phyloP scores from a whole-genome alignment of 1,284 basidiomycete species.

The Agaricales sp. region DNA sequence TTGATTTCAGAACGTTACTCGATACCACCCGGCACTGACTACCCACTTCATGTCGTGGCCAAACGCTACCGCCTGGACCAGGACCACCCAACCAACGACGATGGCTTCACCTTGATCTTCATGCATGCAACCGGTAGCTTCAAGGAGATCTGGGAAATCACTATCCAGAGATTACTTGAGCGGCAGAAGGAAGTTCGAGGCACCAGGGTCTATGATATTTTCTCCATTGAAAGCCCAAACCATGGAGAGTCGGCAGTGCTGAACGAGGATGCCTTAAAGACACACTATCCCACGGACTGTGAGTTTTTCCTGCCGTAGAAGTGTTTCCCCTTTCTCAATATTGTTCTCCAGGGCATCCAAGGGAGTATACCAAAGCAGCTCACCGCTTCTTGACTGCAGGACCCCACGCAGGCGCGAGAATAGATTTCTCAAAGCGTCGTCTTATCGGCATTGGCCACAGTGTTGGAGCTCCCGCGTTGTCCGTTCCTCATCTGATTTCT shows the following conservation, averaged over 20 bases:
- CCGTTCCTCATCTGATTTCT: background rate
- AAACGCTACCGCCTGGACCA: background rate
- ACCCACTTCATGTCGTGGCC: background rate
- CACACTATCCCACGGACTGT: constrained; percentile 7
- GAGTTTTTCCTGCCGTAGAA: background rate
- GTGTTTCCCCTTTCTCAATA: no score
- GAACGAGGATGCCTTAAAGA: constrained; percentile 7
- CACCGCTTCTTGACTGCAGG: constrained; percentile 8
- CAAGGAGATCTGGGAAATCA: constrained; percentile 7
- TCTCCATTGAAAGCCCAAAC: constrained; percentile 12
- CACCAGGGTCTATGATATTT: constrained; percentile 8
- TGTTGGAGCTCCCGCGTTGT: constrained; percentile 9
- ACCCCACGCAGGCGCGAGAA: background rate
- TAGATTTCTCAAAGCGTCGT: constrained; percentile 4
- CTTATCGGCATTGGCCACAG: constrained; percentile 11
- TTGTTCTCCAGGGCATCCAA: constrained; percentile 6
- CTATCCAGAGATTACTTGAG: background rate
- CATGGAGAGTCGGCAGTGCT: constrained; percentile 8
- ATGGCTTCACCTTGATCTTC: constrained; percentile 5
- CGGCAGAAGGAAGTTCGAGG: background rate
- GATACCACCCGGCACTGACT: background rate
- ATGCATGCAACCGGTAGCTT: constrained; percentile 4
- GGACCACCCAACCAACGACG: background rate
- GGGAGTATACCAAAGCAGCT: constrained; percentile 9
- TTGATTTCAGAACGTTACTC: background rate